Conservation (phyloP, 108 stramenopile genomes). For the Mayamaea pseudoterrestris region DNA sequence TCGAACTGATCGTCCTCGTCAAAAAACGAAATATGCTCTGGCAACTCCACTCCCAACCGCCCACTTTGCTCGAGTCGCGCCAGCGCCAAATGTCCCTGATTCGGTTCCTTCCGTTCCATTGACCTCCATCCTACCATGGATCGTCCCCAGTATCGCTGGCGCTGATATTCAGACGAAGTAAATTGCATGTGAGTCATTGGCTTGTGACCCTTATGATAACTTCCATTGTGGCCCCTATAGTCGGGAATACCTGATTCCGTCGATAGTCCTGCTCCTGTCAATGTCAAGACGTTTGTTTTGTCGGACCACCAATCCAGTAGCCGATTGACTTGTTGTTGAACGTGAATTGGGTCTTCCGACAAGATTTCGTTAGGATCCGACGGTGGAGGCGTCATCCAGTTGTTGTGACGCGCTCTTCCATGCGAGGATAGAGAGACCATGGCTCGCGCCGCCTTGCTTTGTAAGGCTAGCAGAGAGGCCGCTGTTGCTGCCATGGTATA, state of each 20-base stretch:
- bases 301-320: slow-evolving; percentile 27
- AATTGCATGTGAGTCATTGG: slow-evolving; percentile 96
- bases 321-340: slow-evolving; percentile 5
- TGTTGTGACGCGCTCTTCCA: no score
- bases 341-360: no score
- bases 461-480: no score
- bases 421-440: no score
- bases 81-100: slow-evolving; percentile 77
- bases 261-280: slow-evolving; percentile 93
- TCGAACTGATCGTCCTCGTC: background rate
- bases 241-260: slow-evolving; percentile 97
- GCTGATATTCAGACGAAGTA: slow-evolving; percentile 34
- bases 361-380: no score
- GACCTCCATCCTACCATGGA: slow-evolving; percentile 39
- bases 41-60: slow-evolving; percentile 30
- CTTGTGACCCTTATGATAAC: slow-evolving; percentile 89
- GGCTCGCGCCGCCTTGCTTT: no score
- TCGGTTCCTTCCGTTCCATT: slow-evolving; percentile 2
- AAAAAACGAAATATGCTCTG: background rate
- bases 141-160: slow-evolving; percentile 95
- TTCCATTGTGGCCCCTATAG: slow-evolving; percentile 89
- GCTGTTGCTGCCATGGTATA: no score
- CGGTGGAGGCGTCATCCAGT: no score
- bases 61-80: slow-evolving; percentile 67
- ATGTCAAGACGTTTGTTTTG: slow-evolving; percentile 37